phyloP scores from a whole-genome alignment of 2,329 filamentous ascomycete genomes.

The Trichoderma aggressivum region DNA sequence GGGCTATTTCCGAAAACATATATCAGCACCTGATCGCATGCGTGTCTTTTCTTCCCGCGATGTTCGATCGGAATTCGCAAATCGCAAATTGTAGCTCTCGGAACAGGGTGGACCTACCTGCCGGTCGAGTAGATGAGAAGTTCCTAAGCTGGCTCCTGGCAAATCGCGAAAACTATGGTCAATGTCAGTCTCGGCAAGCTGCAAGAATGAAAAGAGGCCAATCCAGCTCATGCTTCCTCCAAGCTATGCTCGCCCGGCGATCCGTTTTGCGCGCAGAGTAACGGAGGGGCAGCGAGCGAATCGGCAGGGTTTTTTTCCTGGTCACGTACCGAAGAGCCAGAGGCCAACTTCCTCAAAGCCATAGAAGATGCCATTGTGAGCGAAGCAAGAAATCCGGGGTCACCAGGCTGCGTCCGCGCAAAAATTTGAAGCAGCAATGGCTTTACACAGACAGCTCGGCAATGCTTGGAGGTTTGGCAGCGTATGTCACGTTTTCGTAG shows the following conservation, averaged over 20 bases:
- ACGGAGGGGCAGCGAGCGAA: background rate
- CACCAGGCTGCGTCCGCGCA: conserved; percentile 33
- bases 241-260: conserved; percentile 11
- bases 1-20: conserved; percentile 49
- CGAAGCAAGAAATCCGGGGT: conserved; percentile 25
- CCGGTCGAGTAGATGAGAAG: conserved; percentile 84
- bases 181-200: conserved; percentile 24
- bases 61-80: background rate
- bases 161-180: conserved; percentile 58
- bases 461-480: conserved; percentile 14
- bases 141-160: conserved; percentile 65
- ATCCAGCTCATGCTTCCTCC: background rate
- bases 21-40: background rate
- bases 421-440: conserved; percentile 26
- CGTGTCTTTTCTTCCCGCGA: background rate
- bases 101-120: conserved; percentile 52
- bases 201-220: background rate
- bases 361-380: conserved; percentile 59
- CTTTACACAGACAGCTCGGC: conserved; percentile 6
- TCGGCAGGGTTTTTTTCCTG: background rate
- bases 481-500: conserved; percentile 19
- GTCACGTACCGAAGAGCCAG: conserved; percentile 53
- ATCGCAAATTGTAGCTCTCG: background rate
- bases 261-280: conserved; percentile 16
- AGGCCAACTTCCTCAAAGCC: conserved; percentile 59